phyloP scores from a whole-genome alignment of 1,139 yeast genomes.

The Zygosaccharomyces sapae region DNA sequence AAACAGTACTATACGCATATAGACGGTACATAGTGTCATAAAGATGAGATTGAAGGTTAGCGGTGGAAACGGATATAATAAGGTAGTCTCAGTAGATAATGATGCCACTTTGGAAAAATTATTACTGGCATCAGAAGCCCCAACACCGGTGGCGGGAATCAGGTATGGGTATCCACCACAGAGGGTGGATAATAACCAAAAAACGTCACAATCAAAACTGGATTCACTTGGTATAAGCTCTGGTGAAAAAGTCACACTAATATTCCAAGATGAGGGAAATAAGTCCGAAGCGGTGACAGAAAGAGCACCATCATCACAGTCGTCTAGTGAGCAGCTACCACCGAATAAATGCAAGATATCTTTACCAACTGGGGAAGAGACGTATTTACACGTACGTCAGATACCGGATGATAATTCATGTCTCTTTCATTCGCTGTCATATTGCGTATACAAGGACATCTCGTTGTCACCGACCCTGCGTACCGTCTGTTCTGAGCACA shows the following conservation, averaged over 20 bases:
- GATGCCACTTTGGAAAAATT: conserved; percentile 26
- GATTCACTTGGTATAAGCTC: conserved; percentile 45
- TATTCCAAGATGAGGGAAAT: conserved; percentile 34
- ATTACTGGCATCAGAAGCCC: conserved; percentile 15
- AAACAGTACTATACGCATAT: neutral
- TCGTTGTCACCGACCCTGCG: conserved; percentile 25
- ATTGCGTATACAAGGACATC: conserved; percentile 44
- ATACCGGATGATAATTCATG: conserved; percentile 82
- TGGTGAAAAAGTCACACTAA: conserved; percentile 52
- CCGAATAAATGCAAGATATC: conserved; percentile 11
- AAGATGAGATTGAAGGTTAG: conserved; percentile 34
- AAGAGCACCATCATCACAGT: neutral
- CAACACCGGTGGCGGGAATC: conserved; percentile 31
- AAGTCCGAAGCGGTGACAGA: neutral
- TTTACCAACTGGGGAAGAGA: conserved; percentile 11
- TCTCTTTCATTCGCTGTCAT: conserved; percentile 64
- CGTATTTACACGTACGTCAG: conserved; percentile 44
- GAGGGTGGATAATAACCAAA: conserved; percentile 36
- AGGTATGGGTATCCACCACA: conserved; percentile 63
- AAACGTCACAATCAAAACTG: conserved; percentile 25
- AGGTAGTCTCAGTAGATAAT: conserved; percentile 29
- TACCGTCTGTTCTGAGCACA: conserved; percentile 31
- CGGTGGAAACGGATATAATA: conserved; percentile 18
- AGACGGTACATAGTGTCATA: neutral
- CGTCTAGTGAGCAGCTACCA: conserved; percentile 4